phyloP scores from a whole-genome alignment of 2,329 filamentous ascomycete genomes.

The Hymenoscyphus repandus region DNA sequence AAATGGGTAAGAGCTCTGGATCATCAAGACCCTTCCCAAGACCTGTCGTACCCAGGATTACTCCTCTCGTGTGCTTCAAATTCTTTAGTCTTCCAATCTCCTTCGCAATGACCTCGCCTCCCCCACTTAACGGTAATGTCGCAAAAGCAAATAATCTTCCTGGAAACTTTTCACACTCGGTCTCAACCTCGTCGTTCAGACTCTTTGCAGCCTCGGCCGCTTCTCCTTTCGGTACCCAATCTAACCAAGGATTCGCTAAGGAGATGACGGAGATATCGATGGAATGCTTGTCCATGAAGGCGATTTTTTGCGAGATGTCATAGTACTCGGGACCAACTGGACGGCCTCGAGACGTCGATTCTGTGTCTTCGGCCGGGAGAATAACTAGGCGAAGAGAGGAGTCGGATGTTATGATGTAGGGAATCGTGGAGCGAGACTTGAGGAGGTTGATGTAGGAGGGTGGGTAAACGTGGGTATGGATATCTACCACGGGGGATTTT shows the following conservation, averaged over 20 bases:
- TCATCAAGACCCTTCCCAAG: constrained; percentile 80
- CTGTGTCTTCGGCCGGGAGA: constrained; percentile 51
- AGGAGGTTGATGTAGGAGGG: constrained; percentile 58
- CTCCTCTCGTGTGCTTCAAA: constrained; percentile 69
- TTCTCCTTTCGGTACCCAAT: constrained; percentile 63
- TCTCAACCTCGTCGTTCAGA: constrained; percentile 75
- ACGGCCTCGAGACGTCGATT: constrained; percentile 62
- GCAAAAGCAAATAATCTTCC: constrained; percentile 78
- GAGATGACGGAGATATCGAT: constrained; percentile 84
- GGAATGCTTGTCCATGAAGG: constrained; percentile 80
- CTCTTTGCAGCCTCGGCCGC: constrained; percentile 57
- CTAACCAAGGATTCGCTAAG: constrained; percentile 89
- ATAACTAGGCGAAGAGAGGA: constrained; percentile 61
- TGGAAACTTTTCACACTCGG: constrained; percentile 60
- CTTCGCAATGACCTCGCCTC: constrained; percentile 52
- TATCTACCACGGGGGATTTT: constrained; percentile 49
- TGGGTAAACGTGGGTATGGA: constrained; percentile 68
- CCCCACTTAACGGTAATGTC: constrained; percentile 70
- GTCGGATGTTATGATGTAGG: constrained; percentile 59
- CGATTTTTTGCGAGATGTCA: constrained; percentile 71
- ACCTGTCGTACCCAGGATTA: constrained; percentile 82
- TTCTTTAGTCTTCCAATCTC: constrained; percentile 59
- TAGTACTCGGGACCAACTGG: constrained; percentile 82
- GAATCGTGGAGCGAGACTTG: constrained; percentile 55
- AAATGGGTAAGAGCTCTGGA: constrained; percentile 63